Conservation (phyloP, 805 yeast species). For the Pichia insulana region DNA sequence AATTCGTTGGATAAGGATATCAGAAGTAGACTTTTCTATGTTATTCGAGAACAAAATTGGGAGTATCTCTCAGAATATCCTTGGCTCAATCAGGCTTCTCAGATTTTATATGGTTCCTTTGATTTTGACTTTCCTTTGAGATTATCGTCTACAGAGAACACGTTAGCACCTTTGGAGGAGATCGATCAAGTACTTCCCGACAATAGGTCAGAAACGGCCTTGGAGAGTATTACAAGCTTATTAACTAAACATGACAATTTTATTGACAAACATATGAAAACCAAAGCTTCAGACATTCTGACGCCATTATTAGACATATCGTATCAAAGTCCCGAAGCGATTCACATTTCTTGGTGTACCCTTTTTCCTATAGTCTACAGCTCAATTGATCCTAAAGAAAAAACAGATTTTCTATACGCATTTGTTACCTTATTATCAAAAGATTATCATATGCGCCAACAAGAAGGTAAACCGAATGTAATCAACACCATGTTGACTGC, state of each 20-base stretch:
- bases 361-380: slow-evolving; percentile 75
- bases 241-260: slow-evolving; percentile 21
- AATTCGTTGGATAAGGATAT: slow-evolving; percentile 71
- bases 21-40: slow-evolving; percentile 71
- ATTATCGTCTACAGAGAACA: slow-evolving; percentile 40
- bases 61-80: slow-evolving; percentile 86
- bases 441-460: slow-evolving; percentile 89
- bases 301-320: slow-evolving; percentile 72
- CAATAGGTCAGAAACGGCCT: slow-evolving; percentile 8
- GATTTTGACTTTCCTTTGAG: slow-evolving; percentile 40
- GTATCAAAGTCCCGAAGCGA: slow-evolving; percentile 70
- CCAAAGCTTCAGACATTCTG: slow-evolving; percentile 53
- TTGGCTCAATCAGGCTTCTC: slow-evolving; percentile 92
- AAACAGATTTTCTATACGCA: slow-evolving; percentile 74
- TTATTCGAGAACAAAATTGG: slow-evolving; percentile 96
- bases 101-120: slow-evolving; percentile 72
- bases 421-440: slow-evolving; percentile 73
- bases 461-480: slow-evolving; percentile 78
- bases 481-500: slow-evolving; percentile 79
- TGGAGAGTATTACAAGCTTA: slow-evolving; percentile 13
- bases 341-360: slow-evolving; percentile 75
- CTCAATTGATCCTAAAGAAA: slow-evolving; percentile 70
- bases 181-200: slow-evolving; percentile 29
- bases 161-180: slow-evolving; percentile 43
- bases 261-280: slow-evolving; percentile 18